A percentile compares a stretch with the other conserved stretches of the same genome.
Evolutionary conservation across 2,329 filamentous ascomycete genomes (phyloP).

Genomic region (Exophiala sp.): DNA sequence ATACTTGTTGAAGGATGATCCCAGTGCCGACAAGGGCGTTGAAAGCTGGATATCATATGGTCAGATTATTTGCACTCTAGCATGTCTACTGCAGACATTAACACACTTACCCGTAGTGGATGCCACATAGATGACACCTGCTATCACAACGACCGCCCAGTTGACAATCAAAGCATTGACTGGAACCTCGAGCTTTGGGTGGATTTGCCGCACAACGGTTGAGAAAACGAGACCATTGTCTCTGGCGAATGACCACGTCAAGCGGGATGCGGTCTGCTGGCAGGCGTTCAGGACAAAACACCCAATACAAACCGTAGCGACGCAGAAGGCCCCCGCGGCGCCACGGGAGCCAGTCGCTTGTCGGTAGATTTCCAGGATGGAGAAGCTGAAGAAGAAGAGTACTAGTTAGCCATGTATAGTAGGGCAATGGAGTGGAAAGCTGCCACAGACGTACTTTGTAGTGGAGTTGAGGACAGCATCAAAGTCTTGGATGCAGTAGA

Average conservation of each 20-base stretch:
- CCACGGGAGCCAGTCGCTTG: too few relatives aligned
- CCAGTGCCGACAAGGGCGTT: slow-evolving; percentile 30
- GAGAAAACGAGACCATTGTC: slow-evolving; percentile 27
- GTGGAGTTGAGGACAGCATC: background rate
- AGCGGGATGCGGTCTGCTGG: slow-evolving; percentile 30
- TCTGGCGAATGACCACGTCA: slow-evolving; percentile 33
- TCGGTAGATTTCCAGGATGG: too few relatives aligned
- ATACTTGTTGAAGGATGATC: slow-evolving; percentile 21
- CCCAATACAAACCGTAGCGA: background rate
- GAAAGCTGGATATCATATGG: too few relatives aligned
- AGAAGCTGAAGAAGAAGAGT: too few relatives aligned
- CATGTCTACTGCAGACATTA: too few relatives aligned
- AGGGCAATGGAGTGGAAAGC: too few relatives aligned
- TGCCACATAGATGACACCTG: slow-evolving; percentile 31
- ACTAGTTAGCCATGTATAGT: too few relatives aligned
- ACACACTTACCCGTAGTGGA: slow-evolving; percentile 28
- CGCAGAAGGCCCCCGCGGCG: too few relatives aligned
- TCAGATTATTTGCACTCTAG: too few relatives aligned
- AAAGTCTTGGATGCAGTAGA: slow-evolving; percentile 25
- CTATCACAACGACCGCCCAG: slow-evolving; percentile 26
- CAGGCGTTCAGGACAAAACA: slow-evolving; percentile 25
- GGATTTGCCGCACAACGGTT: slow-evolving; percentile 18
- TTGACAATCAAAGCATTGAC: slow-evolving; percentile 29
- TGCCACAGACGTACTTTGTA: too few relatives aligned
- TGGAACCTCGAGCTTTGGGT: slow-evolving; percentile 26